phyloP scores from a whole-genome alignment of 805 yeast genomes.

The Suhomyces prunicola region DNA sequence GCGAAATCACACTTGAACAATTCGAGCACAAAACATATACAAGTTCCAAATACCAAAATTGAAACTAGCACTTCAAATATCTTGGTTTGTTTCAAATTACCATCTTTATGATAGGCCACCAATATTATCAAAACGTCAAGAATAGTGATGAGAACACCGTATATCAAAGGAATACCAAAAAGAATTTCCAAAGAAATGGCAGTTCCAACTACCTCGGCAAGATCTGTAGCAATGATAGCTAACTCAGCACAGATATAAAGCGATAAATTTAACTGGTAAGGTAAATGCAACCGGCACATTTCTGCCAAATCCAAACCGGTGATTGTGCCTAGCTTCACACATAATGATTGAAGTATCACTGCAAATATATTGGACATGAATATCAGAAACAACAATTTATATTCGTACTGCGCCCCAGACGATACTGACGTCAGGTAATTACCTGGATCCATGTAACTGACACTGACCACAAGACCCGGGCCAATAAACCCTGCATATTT shows the following conservation, averaged over 20 bases:
- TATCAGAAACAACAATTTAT: constrained; percentile 67
- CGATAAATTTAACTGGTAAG: constrained; percentile 58
- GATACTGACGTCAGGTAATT: constrained; percentile 87
- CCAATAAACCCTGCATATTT: constrained; percentile 74
- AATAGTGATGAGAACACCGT: constrained; percentile 78
- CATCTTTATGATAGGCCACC: constrained; percentile 72
- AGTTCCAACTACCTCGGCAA: constrained; percentile 93
- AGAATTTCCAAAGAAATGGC: constrained; percentile 81
- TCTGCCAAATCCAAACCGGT: constrained; percentile 88
- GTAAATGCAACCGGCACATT: constrained; percentile 71
- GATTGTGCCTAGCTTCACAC: constrained; percentile 83
- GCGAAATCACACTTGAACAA: constrained; percentile 52
- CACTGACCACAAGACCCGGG: constrained; percentile 84
- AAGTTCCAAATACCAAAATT: constrained; percentile 66
- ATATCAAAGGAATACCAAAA: constrained; percentile 65
- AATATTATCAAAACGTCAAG: constrained; percentile 77
- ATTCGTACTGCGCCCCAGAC: constrained; percentile 80
- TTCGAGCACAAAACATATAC: constrained; percentile 71
- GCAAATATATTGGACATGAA: constrained; percentile 82
- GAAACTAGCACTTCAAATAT: constrained; percentile 77
- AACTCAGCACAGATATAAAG: constrained; percentile 74
- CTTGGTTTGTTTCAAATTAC: constrained; percentile 70
- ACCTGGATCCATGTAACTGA: constrained; percentile 94
- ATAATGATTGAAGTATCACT: constrained; percentile 73
- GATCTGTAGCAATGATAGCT: constrained; percentile 88